A percentile compares a stretch with the other conserved stretches of the same genome.
Evolutionary conservation across 768 basidiomycete genomes (phyloP).

Genomic region (Lactarius trivialis): DNA sequence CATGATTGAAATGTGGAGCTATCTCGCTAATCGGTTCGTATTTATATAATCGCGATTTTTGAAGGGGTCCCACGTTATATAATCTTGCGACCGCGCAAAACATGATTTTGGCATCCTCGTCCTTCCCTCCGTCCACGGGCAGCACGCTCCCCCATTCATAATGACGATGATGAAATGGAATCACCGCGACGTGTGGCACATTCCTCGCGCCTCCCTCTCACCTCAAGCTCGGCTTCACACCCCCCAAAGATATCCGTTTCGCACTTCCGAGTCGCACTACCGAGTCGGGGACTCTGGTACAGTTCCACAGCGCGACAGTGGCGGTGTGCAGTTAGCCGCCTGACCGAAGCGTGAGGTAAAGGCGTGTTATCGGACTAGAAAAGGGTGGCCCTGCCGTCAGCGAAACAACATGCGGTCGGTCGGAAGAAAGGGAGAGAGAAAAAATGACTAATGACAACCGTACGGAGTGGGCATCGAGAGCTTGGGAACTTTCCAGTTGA

Average conservation of each 20-base stretch:
- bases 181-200: neutral
- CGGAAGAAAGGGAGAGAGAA: neutral
- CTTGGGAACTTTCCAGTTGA: slow-evolving; percentile 9
- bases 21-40: neutral
- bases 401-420: neutral
- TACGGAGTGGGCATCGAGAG: slow-evolving; percentile 8
- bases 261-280: neutral
- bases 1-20: slow-evolving; percentile 2
- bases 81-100: neutral
- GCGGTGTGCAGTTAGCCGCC: neutral
- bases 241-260: neutral
- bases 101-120: neutral
- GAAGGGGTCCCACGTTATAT: neutral
- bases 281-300: too few relatives aligned
- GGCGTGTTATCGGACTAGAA: neutral
- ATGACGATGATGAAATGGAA: neutral
- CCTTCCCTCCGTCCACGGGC: neutral
- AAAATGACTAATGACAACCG: neutral
- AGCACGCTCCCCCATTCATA: neutral
- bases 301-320: neutral
- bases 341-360: neutral
- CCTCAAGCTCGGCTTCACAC: neutral
- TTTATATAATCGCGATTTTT: neutral
- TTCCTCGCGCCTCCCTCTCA: neutral
- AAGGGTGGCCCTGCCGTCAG: neutral